Base-by-base conservation (phyloP, 257 asterid genomes). In the Nemophila menziesii region DNA sequence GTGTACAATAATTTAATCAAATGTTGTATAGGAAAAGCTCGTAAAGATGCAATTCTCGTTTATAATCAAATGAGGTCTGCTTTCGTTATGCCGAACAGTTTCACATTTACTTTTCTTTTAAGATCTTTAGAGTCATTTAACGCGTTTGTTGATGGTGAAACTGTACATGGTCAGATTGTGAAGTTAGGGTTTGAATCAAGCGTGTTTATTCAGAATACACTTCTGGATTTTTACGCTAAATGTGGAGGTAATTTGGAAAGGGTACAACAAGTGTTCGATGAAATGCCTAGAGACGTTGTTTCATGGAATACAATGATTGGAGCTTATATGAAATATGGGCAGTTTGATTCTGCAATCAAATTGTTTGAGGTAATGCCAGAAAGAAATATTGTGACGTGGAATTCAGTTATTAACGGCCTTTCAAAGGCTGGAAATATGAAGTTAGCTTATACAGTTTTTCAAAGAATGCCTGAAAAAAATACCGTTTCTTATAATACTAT, bases 301-400 rank as follows among this genome's bases (percentile, higher is more conserved):
- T 54, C 66, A 0, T 67, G 68, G 68, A 67, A 71, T 40, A 67
- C 72, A 8, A 61, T 68, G 63, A 64, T 72, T 15, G 57, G 60
- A 16, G 53, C 61, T 1, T 73, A 29, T 42, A 68, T 61, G 80
- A 58, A 55, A 33, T 12, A 44, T 20, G 69, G 64, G 20, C 58
- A 62, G 51, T 53, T 64, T 44, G 66, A 49, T 20, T 20, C 22
- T 7, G 68, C 71, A 4, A 38, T 65, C 13, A 15, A 33, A 16
- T 19, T 68, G 59, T 73, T 73, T 4, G 77, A 68, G 14, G 33
- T 65, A 1, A 73, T 64, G 77, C 73, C 77, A 0, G 77, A 56
- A 34, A 73, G 65, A 63, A 68, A 68, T 34, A 39, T 49, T 8
- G 61, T 68, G 34, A 58, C 73, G 1, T 68, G 80, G 80, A 72